These are phyloP conservation scores for Moniliophthora roreri DNA, from an alignment of 1,284 basidiomycete genomes.

Conservation along the genomic window DNA sequence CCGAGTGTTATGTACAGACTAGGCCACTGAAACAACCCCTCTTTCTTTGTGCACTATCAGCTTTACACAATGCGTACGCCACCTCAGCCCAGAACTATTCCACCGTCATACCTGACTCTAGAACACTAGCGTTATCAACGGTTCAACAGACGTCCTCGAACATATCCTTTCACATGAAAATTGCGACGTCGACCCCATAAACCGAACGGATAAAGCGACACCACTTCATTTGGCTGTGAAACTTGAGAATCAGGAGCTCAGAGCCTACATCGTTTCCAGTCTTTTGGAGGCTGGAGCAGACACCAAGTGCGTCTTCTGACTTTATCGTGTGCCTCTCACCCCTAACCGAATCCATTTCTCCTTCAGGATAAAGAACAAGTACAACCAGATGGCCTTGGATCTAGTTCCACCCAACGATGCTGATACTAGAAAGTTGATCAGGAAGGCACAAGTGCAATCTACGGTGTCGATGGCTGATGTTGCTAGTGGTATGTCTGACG, in stretches of 20 bases:
- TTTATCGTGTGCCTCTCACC: not conserved
- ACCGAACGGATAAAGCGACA: conserved; percentile 73
- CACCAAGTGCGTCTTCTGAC: conserved; percentile 54
- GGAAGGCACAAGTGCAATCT: conserved; percentile 45
- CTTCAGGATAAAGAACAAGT: conserved; percentile 71
- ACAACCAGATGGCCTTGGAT: conserved; percentile 59
- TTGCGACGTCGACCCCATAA: conserved; percentile 85
- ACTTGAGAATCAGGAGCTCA: conserved; percentile 59
- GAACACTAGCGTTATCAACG: conserved; percentile 55
- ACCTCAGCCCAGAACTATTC: too few relatives aligned
- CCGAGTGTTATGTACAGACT: too few relatives aligned
- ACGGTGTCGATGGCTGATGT: conserved; percentile 41
- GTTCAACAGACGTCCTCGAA: conserved; percentile 67
- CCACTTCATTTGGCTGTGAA: conserved; percentile 81
- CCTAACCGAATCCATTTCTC: not conserved
- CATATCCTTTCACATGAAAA: conserved; percentile 71
- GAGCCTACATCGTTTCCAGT: conserved; percentile 56
- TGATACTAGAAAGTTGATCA: conserved; percentile 46
- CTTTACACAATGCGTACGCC: conserved; percentile 79
- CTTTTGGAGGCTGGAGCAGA: conserved; percentile 80
- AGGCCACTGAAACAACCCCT: too few relatives aligned
- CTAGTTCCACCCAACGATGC: conserved; percentile 52
- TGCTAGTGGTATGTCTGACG: conserved; percentile 35
- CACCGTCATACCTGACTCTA: too few relatives aligned
- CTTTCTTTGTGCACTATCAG: conserved; percentile 36